Evolutionary conservation across 2,329 filamentous ascomycete species (phyloP), one percentile per base, ranked within the genome.

Genomic region (Alternaria atra): DNA sequence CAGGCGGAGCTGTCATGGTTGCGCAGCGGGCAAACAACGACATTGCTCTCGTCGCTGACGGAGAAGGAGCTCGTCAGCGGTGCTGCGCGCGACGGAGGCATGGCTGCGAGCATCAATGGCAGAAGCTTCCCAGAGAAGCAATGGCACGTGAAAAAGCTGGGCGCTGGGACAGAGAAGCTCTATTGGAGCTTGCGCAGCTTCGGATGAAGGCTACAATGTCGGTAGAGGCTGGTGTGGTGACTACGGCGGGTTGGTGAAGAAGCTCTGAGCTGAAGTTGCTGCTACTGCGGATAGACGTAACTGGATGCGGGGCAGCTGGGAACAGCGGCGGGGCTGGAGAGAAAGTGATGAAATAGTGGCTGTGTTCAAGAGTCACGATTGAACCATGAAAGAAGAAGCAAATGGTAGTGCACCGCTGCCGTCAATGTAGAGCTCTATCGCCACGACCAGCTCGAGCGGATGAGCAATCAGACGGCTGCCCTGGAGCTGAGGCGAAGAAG

Each of bases 1-100:
- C 95, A 99, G 83, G 90, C 93, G 71, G 94, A 97, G 79, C 93
- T 92, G 88, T 99, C 95, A 77, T 97, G 94, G 79, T 97, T 97
- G 77, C 89, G 90, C 80, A 99, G 85, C 70, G 95, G 95, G 82
- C 95, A 99, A 76, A 97, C 92, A 77, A 99, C 95, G 83, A 98
- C 94, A 80, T 96, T 96, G 81, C 92, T 94, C 80, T 91, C 87
- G 84, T 97, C 93, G 74, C 92, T 92, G 74, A 97, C 91, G 70
- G 93, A 94, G 81, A 97, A 97, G 68, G 93, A 95, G 77, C 91
- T 92, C 66, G 92, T 95, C 77, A 97, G 86, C 70, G 92, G 90
- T 74, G 91, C 88, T 74, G 91, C 88, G 86, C 92, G 89, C 57
- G 62, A 65, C 77, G 93, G 93, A 83, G 94, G 93, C 94, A 97